Percentiles rank a stretch among this genome's conserved stretches.
These are phyloP conservation scores for Macrolepiota fuliginosa DNA, from an alignment of 768 basidiomycete genomes.

Conservation along the genomic window DNA sequence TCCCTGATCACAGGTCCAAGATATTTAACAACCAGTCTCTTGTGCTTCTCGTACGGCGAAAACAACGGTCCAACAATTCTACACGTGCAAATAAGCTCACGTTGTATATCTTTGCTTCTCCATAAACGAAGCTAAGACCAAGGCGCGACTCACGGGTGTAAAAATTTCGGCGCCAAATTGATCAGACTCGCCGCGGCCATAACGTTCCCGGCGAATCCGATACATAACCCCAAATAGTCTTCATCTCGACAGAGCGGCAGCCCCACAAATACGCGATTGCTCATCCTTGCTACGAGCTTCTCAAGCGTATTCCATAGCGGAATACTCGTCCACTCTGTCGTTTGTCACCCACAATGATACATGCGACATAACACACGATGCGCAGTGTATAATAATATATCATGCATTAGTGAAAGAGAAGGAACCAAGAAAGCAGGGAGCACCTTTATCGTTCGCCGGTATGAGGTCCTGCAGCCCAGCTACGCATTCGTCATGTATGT, in stretches of 20 bases:
- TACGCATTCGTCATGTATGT: constrained; percentile 4
- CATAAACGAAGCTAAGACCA: not conserved
- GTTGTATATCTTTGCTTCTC: not conserved
- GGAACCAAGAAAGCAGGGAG: not conserved
- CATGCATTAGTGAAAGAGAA: not conserved
- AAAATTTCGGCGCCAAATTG: constrained; percentile 16
- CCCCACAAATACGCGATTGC: constrained; percentile 22
- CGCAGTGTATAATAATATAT: not conserved
- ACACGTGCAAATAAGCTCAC: too few relatives aligned
- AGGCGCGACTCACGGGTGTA: constrained; percentile 17
- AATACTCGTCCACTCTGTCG: constrained; percentile 11
- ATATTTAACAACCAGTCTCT: constrained; percentile 15
- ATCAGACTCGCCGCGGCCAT: constrained; percentile 17
- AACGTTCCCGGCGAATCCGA: constrained; percentile 18
- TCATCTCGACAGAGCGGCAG: constrained; percentile 22
- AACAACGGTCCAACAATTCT: constrained; percentile 15
- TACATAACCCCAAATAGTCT: constrained; percentile 18
- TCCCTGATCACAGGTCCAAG: constrained; percentile 24
- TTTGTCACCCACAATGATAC: too few relatives aligned
- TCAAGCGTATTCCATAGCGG: constrained; percentile 9
- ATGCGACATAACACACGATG: too few relatives aligned
- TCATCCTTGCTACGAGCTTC: constrained; percentile 18
- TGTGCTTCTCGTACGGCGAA: constrained; percentile 6
- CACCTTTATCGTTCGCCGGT: not conserved
- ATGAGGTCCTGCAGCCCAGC: not conserved